Evolutionary conservation across 345 rosid species (phyloP).

Genomic region (Punica granatum): DNA sequence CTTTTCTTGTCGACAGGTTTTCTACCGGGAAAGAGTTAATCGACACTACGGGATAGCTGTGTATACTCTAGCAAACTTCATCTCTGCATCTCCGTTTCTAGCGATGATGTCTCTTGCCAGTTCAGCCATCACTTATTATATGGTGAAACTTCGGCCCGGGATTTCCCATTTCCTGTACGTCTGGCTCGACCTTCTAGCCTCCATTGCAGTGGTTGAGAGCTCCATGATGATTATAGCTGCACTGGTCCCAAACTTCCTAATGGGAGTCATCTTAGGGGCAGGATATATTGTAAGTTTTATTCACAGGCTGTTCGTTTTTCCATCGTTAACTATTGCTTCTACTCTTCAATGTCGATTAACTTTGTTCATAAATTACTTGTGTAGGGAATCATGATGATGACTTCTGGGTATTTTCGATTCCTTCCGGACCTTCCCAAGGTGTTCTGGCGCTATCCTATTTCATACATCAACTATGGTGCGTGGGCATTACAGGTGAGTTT

Average conservation of each 20-base stretch:
- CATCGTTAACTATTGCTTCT: not conserved
- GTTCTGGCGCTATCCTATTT: constrained; percentile 18
- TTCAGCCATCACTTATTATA: constrained; percentile 81
- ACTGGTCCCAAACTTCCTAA: constrained; percentile 79
- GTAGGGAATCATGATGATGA: constrained; percentile 19
- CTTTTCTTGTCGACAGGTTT: constrained; percentile 41
- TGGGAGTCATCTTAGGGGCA: constrained; percentile 92
- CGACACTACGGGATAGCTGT: constrained; percentile 82
- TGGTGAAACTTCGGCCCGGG: constrained; percentile 74
- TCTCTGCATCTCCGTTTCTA: constrained; percentile 78
- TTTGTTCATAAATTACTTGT: not conserved
- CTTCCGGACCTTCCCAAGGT: constrained; percentile 15
- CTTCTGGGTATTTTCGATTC: constrained; percentile 14
- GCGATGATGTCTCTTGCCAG: constrained; percentile 49
- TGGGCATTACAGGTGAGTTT: constrained; percentile 19
- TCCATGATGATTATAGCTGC: constrained; percentile 94
- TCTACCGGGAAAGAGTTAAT: constrained; percentile 79
- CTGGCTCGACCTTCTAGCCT: constrained; percentile 68
- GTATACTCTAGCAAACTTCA: constrained; percentile 71
- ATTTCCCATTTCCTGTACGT: constrained; percentile 56
- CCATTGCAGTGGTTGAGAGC: constrained; percentile 90
- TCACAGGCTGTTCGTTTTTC: not conserved
- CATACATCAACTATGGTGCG: constrained; percentile 16
- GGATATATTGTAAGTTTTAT: constrained; percentile 33
- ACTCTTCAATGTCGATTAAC: not conserved